Evolutionary conservation across 257 asterid species (phyloP), one percentile per base, ranked within the genome.

Genomic region (Jacaranda mimosifolia): DNA sequence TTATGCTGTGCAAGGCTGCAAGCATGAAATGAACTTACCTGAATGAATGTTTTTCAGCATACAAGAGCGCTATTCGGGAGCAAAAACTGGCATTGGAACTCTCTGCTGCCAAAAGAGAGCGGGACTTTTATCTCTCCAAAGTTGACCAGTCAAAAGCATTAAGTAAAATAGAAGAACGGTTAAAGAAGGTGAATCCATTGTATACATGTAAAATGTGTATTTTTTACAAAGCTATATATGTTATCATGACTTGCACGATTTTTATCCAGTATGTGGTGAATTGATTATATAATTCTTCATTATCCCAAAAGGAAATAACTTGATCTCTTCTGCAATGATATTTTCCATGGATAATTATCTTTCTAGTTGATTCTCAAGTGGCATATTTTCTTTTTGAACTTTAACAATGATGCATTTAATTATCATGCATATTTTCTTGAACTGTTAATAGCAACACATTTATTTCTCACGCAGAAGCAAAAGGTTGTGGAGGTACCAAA

Each of bases 91-190:
- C 84, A 7, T 12, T 93, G 91, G 97, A 93, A 76, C 84, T 86
- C 62, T 90, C 97, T 64, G 96, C 94, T 69, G 98, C 97, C 45
- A 93, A 84, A 75, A 80, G 89, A 70, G 99, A 93, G 82, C 87
- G 97, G 52, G 94, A 94, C 84, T 88, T 88, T 78, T 93, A 93
- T 77, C 91, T 96, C 69, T 79, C 92, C 6, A 94, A 87, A 83
- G 93, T 89, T 65, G 98, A 91, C 72, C 93, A 96, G 73, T 86
- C 97, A 10, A 85, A 57, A 72, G 91, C 97, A n/a, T 64, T 85
- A 64, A 82, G 69, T 73, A 87, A 87, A 75, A 89, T 90, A 56
- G 93, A 83, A 81, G 96, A 89, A 81, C 89, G 97, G 26, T 62
- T 91, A 52, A 96, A 84, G 87, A 96, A 96, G 97, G 98, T 96